Base-by-base conservation (phyloP, 768 basidiomycete species). In the Dentipellis fragilis region DNA sequence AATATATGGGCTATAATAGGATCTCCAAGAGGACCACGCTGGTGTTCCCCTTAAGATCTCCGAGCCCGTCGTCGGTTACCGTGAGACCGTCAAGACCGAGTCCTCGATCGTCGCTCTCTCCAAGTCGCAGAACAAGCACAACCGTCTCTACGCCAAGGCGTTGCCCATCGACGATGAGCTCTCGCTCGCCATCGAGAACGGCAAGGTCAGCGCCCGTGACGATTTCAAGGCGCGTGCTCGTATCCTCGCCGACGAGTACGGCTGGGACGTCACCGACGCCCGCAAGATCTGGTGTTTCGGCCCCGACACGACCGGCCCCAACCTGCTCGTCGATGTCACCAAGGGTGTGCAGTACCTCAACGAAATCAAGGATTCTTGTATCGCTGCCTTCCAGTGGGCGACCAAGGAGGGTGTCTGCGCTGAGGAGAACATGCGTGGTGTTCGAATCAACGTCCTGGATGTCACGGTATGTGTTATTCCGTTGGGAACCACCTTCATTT, bases 41-140 rank as follows among this genome's bases (percentile, higher is more conserved):
- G 95, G 95, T 78, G 93, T 99, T 58, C 96, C 96, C 56, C 87
- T 99, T 71, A 96, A 95, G 79, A 89, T 92, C 64, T 98, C 96
- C 36, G 91, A 95, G 73, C 92, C 91, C 63, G 95, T 99, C 69
- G 95, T 99, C 64, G 89, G 87, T 51, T 98, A 97, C 77, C 81
- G 93, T 71, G 96, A 98, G 80, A 97, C 96, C 12, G 94, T 99
- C 71, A 92, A 86, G 74, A 73, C 92, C 52, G 93, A 98, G 74
- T 98, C 96, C 6, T 83, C 85, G 51, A 98, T 98, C 64, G 86
- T 91, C 63, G 96, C 96, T 29, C 79, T 99, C 39, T 98, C 96
- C 57, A 99, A 99, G 73, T 98, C 96, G 19, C 96, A 97, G 76
- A 98, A 99, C 82, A 99, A 98, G 81, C 96, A 99, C 85, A 99